Conservation (phyloP, 371 early-diverging fungal species). For the Circinella minor region DNA sequence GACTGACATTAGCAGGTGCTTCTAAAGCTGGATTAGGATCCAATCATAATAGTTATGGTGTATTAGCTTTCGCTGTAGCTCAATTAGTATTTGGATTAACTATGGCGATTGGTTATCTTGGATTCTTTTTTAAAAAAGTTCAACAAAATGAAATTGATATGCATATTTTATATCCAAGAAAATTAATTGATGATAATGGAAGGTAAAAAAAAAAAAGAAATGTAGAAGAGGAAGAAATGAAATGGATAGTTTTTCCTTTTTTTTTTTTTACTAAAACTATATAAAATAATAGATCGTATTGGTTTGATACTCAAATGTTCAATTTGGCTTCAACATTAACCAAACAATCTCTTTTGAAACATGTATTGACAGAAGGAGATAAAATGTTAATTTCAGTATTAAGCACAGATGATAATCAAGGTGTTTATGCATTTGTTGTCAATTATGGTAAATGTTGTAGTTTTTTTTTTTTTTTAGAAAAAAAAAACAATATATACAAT, state of each 20-base stretch:
- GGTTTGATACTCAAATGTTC: constrained; percentile 65
- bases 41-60: constrained; percentile 53
- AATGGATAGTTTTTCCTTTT: too few species aligned
- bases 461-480: too few species aligned
- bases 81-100: constrained; percentile 69
- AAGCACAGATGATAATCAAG: constrained; percentile 67
- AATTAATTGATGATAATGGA: constrained; percentile 36
- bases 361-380: constrained; percentile 94
- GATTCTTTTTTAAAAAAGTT: constrained; percentile 51
- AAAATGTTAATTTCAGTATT: constrained; percentile 81
- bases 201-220: constrained; percentile 18
- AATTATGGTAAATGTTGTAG: constrained; percentile 74
- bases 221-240: too few species aligned
- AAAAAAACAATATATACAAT: background rate
- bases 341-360: constrained; percentile 88
- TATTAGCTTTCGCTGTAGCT: constrained; percentile 79
- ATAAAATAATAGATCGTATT: constrained; percentile 34
- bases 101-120: constrained; percentile 63
- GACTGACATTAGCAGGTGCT: constrained; percentile 62
- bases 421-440: constrained; percentile 83
- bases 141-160: constrained; percentile 23
- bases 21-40: constrained; percentile 16
- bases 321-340: constrained; percentile 78
- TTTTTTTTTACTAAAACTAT: background rate
- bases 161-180: constrained; percentile 42